These are phyloP conservation scores for Apiotrichum siamense DNA, from an alignment of 1,284 basidiomycete species.

Conservation along the genomic window DNA sequence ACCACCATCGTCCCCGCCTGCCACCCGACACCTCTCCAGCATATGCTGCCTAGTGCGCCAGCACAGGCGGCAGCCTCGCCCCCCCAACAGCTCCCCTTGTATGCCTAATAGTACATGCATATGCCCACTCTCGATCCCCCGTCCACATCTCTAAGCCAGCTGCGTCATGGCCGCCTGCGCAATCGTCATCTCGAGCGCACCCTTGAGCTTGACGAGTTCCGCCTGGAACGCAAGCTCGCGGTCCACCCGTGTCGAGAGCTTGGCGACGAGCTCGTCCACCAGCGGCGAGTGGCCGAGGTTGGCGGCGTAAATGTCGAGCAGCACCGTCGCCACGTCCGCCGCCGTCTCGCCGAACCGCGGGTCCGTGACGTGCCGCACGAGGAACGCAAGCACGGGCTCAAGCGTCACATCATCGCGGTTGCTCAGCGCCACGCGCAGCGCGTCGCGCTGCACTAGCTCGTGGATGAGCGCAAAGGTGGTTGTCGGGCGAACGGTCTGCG, in stretches of 20 bases:
- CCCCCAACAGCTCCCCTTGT: background rate
- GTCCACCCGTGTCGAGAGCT: conserved; percentile 73
- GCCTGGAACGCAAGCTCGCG: conserved; percentile 87
- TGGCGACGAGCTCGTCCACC: conserved; percentile 80
- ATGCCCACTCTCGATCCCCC: background rate
- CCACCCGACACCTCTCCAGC: too few species aligned
- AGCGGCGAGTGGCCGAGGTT: conserved; percentile 89
- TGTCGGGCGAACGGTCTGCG: conserved; percentile 60
- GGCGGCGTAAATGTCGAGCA: conserved; percentile 87
- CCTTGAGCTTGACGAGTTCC: conserved; percentile 75
- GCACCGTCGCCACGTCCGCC: conserved; percentile 70
- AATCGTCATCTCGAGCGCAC: conserved; percentile 89
- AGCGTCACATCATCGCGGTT: conserved; percentile 91
- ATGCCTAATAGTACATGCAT: conserved; percentile 4
- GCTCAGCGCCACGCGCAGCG: conserved; percentile 73
- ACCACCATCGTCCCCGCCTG: too few species aligned
- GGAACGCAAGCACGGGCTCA: conserved; percentile 79
- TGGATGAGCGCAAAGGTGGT: conserved; percentile 87
- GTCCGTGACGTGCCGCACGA: conserved; percentile 80
- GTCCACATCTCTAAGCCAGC: conserved; percentile 1
- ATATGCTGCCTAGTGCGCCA: too few species aligned
- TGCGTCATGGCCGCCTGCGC: conserved; percentile 47
- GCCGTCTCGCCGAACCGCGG: conserved; percentile 86
- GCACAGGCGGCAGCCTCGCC: too few species aligned
- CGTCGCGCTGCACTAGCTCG: conserved; percentile 90